A percentile compares a stretch with the other conserved stretches of the same genome.
These are phyloP conservation scores for Phaffomyces antillensis DNA, from an alignment of 805 yeast species.

Conservation along the genomic window DNA sequence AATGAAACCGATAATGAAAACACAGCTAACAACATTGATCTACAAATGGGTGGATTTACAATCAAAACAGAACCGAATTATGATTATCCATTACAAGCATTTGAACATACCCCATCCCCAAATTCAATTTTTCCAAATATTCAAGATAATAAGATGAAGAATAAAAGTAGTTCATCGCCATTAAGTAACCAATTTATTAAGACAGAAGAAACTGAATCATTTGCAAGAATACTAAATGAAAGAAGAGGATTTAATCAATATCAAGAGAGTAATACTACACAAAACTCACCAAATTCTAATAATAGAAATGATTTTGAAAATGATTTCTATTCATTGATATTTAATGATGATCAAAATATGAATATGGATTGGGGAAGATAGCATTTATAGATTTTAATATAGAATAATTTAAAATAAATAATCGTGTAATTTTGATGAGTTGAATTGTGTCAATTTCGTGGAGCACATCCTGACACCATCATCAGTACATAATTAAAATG, in stretches of 20 bases:
- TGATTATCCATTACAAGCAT: constrained; percentile 3
- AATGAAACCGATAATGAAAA: background rate
- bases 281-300: background rate
- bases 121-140: background rate
- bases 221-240: background rate
- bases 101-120: constrained; percentile 2
- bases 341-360: constrained; percentile 31
- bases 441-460: too few species aligned
- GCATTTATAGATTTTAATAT: background rate
- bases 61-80: background rate
- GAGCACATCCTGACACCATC: too few species aligned
- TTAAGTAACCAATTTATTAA: background rate
- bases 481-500: too few species aligned
- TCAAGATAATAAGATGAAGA: background rate
- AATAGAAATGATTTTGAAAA: constrained; percentile 5
- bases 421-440: too few species aligned
- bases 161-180: too few species aligned
- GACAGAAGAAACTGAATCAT: background rate
- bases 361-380: background rate
- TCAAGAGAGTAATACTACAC: background rate
- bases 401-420: too few species aligned
- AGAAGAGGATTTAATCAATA: too few species aligned
- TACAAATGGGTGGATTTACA: background rate
- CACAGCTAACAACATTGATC: background rate
- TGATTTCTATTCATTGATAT: constrained; percentile 40